Percentiles rank a stretch among this genome's conserved stretches.
phyloP scores from a whole-genome alignment of 257 asterid genomes.

The Striga asiatica region DNA sequence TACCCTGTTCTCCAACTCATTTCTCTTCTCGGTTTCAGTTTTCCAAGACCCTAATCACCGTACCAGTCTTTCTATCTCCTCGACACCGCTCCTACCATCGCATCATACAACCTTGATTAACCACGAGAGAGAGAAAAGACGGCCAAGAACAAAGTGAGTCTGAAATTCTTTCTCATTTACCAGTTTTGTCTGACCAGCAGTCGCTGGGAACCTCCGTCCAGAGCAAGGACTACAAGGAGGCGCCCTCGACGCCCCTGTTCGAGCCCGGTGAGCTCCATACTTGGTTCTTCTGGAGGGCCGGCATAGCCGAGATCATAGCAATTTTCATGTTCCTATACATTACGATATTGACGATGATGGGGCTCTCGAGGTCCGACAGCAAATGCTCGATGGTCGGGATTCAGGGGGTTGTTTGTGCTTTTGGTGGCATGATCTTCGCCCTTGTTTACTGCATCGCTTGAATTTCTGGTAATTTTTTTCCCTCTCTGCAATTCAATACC shows the following conservation, averaged over 20 bases:
- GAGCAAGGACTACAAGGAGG: slow-evolving; percentile 69
- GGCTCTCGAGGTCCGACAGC: slow-evolving; percentile 32
- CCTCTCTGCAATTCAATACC: too few species aligned
- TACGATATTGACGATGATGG: slow-evolving; percentile 64
- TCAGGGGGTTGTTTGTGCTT: slow-evolving; percentile 80
- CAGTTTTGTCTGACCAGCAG: slow-evolving; percentile 54
- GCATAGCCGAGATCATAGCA: slow-evolving; percentile 70
- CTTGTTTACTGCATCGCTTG: slow-evolving; percentile 85
- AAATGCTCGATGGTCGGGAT: slow-evolving; percentile 63
- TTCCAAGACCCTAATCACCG: too few species aligned
- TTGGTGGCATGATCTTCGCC: slow-evolving; percentile 86
- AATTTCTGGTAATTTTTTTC: slow-evolving; percentile 34
- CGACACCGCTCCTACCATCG: too few species aligned
- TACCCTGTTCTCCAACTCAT: too few species aligned
- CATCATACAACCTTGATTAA: too few species aligned
- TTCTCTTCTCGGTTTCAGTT: too few species aligned
- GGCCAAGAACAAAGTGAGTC: too few species aligned
- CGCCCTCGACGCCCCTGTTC: slow-evolving; percentile 63
- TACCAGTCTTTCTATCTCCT: too few species aligned
- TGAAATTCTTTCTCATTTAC: too few species aligned
- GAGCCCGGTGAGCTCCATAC: slow-evolving; percentile 64
- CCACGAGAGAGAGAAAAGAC: too few species aligned
- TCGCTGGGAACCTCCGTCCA: slow-evolving; percentile 72
- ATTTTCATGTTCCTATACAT: slow-evolving; percentile 68
- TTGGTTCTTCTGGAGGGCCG: slow-evolving; percentile 85